Evolutionary conservation across 2,329 filamentous ascomycete genomes (phyloP), one percentile per base, ranked within the genome.

Genomic region (Fonsecaea erecta): DNA sequence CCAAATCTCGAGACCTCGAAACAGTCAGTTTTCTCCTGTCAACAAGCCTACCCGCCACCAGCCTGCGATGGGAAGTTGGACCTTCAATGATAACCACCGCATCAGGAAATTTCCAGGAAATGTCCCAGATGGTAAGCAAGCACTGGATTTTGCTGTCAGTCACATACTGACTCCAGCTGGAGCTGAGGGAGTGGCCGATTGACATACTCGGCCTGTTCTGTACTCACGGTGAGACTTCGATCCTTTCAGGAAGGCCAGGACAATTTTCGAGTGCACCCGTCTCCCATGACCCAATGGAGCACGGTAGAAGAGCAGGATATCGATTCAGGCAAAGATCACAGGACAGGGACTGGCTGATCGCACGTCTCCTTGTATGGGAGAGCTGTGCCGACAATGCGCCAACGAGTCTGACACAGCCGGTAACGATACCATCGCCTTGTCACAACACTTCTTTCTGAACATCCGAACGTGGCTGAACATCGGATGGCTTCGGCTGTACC

Each of bases 1-100:
- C n/a, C n/a, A n/a, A n/a, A 26, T 16, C 48, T 64, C 55, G 55
- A 60, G 62, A 56, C 62, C 62, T 60, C 51, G 62, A 46, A 30
- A 24, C 3, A 9, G 32, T 30, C 48, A 54, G n/a, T 9, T 24
- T 28, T 4, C 30, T 37, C 28, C 16, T 16, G 21, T 12, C 30
- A 24, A 48, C 14, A 34, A 48, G 18, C 21, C 8, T 40, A 11
- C 11, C n/a, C n/a, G 4, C 21, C 5, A 46, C 4, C 8, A 4
- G 5, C 14, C 16, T n/a, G 18, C 43, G n/a, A n/a, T 14, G 9
- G 43, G 18, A 48, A 48, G 43, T 48, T 21, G 3, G 4, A 48
- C 24, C 12, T 48, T 9, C 43, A 24, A 24, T 12, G 7, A 48
- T 24, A 48, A 11, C 14, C 37, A 5, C 37, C 37, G 18, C 37